Conservation (phyloP, 2,329 filamentous ascomycete genomes). For the Fusarium algeriense region DNA sequence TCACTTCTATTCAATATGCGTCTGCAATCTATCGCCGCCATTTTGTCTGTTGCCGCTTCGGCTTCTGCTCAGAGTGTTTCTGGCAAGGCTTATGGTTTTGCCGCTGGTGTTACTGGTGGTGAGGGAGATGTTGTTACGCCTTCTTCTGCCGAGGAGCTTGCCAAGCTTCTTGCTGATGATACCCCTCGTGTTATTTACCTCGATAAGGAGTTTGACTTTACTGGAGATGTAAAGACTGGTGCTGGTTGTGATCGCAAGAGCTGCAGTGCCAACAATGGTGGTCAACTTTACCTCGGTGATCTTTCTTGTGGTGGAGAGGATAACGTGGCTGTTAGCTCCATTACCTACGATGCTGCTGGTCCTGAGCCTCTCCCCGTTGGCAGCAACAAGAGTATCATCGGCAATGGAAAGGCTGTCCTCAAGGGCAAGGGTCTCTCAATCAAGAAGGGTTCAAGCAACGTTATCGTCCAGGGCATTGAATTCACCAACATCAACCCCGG, state of each 20-base stretch:
- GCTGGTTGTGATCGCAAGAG: slow-evolving; percentile 47
- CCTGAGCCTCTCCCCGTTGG: slow-evolving; percentile 40
- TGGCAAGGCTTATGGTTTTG: slow-evolving; percentile 49
- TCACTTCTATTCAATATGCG: slow-evolving; percentile 6
- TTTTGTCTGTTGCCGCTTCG: slow-evolving; percentile 38
- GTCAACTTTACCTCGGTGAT: slow-evolving; percentile 47
- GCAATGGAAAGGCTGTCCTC: slow-evolving; percentile 44
- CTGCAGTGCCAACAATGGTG: slow-evolving; percentile 47
- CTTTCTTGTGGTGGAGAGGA: slow-evolving; percentile 46
- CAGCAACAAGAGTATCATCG: slow-evolving; percentile 49
- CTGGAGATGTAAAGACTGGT: slow-evolving; percentile 40
- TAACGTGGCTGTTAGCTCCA: slow-evolving; percentile 41
- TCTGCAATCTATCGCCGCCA: neutral
- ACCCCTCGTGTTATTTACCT: slow-evolving; percentile 43
- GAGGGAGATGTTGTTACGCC: slow-evolving; percentile 58
- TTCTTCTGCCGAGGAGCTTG: slow-evolving; percentile 59
- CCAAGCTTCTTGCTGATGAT: slow-evolving; percentile 46
- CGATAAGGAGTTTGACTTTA: slow-evolving; percentile 47
- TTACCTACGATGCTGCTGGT: slow-evolving; percentile 48
- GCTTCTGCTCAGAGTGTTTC: slow-evolving; percentile 47
- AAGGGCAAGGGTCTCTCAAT: slow-evolving; percentile 59
- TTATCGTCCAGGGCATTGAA: slow-evolving; percentile 64
- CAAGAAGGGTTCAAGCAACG: slow-evolving; percentile 58
- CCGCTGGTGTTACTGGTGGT: slow-evolving; percentile 62
- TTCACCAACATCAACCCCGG: slow-evolving; percentile 59